Conservation (phyloP, 2,329 filamentous ascomycete genomes). For the Colletotrichum eleusines region DNA sequence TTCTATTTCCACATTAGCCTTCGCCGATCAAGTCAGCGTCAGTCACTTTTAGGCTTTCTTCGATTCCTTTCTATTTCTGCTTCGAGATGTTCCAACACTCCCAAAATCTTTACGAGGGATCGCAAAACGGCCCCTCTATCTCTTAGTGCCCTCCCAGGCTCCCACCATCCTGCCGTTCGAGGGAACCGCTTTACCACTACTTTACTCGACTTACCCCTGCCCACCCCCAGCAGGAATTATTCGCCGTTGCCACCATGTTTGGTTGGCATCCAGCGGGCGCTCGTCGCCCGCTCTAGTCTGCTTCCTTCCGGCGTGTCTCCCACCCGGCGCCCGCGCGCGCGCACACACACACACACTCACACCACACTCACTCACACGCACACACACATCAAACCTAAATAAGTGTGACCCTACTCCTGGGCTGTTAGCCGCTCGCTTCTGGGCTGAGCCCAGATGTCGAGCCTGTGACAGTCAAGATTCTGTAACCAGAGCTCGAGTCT, state of each 20-base stretch:
- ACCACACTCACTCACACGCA: no score
- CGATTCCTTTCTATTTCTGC: background rate
- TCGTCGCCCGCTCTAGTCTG: slow-evolving; percentile 4
- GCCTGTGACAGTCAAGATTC: slow-evolving; percentile 37
- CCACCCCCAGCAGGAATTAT: background rate
- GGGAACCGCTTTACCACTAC: slow-evolving; percentile 19
- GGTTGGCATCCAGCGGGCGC: slow-evolving; percentile 34
- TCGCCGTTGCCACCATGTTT: slow-evolving; percentile 8
- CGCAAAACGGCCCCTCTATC: background rate
- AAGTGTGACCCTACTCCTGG: slow-evolving; percentile 8
- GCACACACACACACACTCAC: slow-evolving; percentile 5
- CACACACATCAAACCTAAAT: background rate
- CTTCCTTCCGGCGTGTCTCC: slow-evolving; percentile 19
- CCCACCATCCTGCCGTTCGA: slow-evolving; percentile 2
- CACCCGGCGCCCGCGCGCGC: slow-evolving; percentile 16
- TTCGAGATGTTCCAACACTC: background rate
- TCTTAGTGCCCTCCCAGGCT: slow-evolving; percentile 1
- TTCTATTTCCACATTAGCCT: background rate
- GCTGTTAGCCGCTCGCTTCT: slow-evolving; percentile 4
- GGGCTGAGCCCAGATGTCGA: background rate
- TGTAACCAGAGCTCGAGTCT: slow-evolving; percentile 27
- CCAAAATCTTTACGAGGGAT: background rate
- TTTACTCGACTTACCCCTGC: slow-evolving; percentile 28
- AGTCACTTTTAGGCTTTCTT: background rate
- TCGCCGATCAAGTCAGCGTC: background rate